Conservation (phyloP, 116 monocot genomes). For the Iris pallida region DNA sequence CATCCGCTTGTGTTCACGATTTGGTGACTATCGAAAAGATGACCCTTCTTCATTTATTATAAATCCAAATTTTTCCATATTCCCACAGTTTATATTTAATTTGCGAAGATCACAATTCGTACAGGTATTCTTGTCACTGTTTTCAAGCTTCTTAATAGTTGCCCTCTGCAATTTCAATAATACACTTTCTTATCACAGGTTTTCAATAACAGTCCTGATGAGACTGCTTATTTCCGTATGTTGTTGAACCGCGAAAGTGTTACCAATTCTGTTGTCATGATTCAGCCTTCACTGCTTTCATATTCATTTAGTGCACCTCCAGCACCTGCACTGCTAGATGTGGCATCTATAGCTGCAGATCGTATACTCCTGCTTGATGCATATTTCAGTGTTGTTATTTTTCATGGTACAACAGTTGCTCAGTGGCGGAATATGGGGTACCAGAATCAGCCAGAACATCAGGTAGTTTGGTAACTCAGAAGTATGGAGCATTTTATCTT, state of each 20-base stretch:
- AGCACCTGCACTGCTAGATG: conserved; percentile 67
- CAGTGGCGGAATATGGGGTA: conserved; percentile 93
- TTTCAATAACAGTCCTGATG: conserved; percentile 92
- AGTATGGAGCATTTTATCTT: too few relatives aligned
- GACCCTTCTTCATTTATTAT: conserved; percentile 77
- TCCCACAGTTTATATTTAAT: conserved; percentile 92
- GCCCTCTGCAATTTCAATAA: background rate
- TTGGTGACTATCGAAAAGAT: conserved; percentile 90
- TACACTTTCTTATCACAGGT: conserved; percentile 33
- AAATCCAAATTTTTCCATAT: conserved; percentile 70
- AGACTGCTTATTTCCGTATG: conserved; percentile 90
- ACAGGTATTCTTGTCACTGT: conserved; percentile 39
- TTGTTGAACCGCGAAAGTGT: conserved; percentile 81
- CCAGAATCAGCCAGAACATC: conserved; percentile 84
- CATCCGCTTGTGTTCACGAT: conserved; percentile 75
- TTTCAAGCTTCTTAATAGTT: background rate
- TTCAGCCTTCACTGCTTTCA: conserved; percentile 74
- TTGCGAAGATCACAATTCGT: conserved; percentile 82
- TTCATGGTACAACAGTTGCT: conserved; percentile 87
- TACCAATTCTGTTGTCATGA: conserved; percentile 83
- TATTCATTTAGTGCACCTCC: conserved; percentile 77
- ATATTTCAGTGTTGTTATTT: conserved; percentile 88
- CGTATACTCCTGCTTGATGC: conserved; percentile 80
- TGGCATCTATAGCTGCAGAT: conserved; percentile 69
- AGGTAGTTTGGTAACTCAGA: conserved; percentile 40